A percentile compares a stretch with the other conserved stretches of the same genome.
These are phyloP conservation scores for Plasmodium vivax DNA, from an alignment of 169 alveolate species.

Conservation along the genomic window DNA sequence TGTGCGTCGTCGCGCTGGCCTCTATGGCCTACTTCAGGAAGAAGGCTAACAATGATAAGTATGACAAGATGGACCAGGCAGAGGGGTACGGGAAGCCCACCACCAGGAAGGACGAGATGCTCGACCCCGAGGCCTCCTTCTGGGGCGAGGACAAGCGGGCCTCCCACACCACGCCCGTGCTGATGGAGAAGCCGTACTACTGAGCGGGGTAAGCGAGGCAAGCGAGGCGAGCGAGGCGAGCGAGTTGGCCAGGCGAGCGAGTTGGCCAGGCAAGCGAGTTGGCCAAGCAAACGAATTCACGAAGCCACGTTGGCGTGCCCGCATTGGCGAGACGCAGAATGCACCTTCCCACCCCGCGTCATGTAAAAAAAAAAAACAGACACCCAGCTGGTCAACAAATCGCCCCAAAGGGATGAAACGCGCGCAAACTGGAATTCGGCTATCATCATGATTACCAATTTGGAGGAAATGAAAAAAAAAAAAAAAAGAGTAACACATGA, in stretches of 20 bases:
- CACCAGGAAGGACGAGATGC: constrained; percentile 49
- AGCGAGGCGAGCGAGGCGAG: too few relatives aligned
- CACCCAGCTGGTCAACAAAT: background rate
- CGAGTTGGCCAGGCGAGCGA: too few relatives aligned
- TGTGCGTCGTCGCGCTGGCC: background rate
- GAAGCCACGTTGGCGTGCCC: background rate
- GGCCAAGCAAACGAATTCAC: too few relatives aligned
- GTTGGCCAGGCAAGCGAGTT: too few relatives aligned
- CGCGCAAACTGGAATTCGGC: background rate
- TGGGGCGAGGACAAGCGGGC: constrained; percentile 75
- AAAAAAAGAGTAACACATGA: background rate
- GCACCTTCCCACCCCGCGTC: background rate
- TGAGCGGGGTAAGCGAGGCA: constrained; percentile 9
- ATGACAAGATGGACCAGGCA: constrained; percentile 63
- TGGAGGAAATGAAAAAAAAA: background rate
- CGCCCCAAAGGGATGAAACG: background rate
- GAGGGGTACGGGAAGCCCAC: constrained; percentile 28
- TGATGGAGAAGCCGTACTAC: constrained; percentile 70
- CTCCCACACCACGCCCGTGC: constrained; percentile 71
- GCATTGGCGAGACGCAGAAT: too few relatives aligned
- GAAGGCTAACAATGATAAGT: background rate
- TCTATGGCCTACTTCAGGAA: constrained; percentile 12
- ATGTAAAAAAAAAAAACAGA: background rate
- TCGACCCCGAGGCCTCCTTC: constrained; percentile 74
- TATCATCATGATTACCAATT: background rate